Conservation (phyloP, 169 alveolate genomes). For the Perkinsus chesapeaki region DNA sequence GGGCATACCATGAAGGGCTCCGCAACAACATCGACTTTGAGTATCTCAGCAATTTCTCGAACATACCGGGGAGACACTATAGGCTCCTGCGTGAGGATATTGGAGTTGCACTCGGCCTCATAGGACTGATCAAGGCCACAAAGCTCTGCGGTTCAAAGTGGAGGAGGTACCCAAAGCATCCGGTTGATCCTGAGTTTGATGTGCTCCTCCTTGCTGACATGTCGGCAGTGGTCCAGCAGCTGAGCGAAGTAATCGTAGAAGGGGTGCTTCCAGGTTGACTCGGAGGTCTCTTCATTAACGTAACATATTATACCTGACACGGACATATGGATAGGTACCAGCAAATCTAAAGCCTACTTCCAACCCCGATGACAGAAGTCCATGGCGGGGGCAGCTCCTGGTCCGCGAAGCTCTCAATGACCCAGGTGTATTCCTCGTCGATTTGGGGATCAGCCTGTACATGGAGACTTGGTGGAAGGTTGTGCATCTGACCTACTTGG, state of each 20-base stretch:
- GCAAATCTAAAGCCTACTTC: background rate
- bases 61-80: constrained; percentile 22
- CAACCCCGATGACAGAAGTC: constrained; percentile 33
- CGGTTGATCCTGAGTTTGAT: constrained; percentile 31
- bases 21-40: background rate
- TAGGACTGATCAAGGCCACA: background rate
- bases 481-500: background rate
- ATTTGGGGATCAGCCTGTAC: constrained; percentile 25
- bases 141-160: background rate
- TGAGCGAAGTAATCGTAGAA: constrained; percentile 34
- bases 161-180: constrained; percentile 16
- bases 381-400: constrained; percentile 31
- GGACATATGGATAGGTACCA: background rate
- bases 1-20: constrained; percentile 26
- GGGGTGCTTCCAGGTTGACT: constrained; percentile 36
- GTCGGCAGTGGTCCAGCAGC: constrained; percentile 28
- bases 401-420: constrained; percentile 22
- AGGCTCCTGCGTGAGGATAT: constrained; percentile 25
- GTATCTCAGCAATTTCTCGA: background rate
- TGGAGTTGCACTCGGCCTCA: constrained; percentile 31
- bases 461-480: background rate
- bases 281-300: constrained; percentile 33
- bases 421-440: constrained; percentile 29
- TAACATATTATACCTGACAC: constrained; percentile 19
- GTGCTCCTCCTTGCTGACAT: constrained; percentile 33